Evolutionary conservation across 306 rosid species (phyloP).

Genomic region (Ceratonia siliqua): DNA sequence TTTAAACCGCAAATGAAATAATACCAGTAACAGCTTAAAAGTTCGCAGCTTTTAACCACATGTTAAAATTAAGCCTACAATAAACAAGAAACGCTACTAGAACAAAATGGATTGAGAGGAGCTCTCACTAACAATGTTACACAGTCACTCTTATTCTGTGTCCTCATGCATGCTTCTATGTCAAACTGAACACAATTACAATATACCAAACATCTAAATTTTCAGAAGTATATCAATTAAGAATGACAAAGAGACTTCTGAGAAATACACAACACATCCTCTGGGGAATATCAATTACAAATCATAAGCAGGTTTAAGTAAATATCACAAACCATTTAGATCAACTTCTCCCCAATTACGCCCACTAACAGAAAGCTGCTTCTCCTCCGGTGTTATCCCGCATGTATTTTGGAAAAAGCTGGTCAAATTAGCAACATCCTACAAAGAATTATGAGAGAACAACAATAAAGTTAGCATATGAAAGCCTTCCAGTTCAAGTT

Average conservation of each 20-base stretch:
- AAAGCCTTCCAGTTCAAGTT: background rate
- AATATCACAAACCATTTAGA: conserved; percentile 70
- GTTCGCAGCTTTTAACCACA: background rate
- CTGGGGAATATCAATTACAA: background rate
- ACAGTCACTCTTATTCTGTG: background rate
- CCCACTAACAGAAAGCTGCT: conserved; percentile 93
- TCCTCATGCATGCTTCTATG: background rate
- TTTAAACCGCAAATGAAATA: background rate
- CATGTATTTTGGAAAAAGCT: conserved; percentile 76
- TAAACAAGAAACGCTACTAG: conserved; percentile 20
- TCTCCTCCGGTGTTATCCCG: conserved; percentile 77
- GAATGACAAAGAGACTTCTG: conserved; percentile 16
- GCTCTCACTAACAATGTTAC: background rate
- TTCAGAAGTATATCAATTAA: conserved; percentile 5
- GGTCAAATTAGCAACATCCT: conserved; percentile 82
- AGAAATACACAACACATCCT: background rate
- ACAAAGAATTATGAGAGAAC: conserved; percentile 28
- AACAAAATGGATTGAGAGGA: conserved; percentile 13
- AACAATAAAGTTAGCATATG: conserved; percentile 6
- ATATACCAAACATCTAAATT: background rate
- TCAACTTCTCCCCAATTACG: conserved; percentile 99
- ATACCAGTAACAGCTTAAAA: background rate
- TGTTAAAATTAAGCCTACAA: background rate
- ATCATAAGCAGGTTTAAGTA: conserved; percentile 18
- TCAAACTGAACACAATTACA: conserved; percentile 6